These are phyloP conservation scores for Flaveria linearis DNA, from an alignment of 129 eudicot species.

Conservation along the genomic window DNA sequence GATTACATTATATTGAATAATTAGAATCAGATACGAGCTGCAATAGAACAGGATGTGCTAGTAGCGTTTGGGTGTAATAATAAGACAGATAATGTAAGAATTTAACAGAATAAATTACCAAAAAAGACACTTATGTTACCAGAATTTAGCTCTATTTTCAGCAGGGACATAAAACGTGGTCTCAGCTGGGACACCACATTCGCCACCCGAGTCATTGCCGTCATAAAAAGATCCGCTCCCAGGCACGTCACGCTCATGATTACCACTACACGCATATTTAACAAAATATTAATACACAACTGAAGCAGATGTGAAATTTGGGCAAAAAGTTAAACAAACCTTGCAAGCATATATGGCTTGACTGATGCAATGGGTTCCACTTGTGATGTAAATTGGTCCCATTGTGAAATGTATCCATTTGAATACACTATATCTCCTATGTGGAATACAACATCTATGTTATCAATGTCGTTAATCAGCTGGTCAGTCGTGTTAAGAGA, in stretches of 20 bases:
- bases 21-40: not conserved
- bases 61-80: not conserved
- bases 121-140: constrained; percentile 40
- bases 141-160: constrained; percentile 76
- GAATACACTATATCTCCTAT: constrained; percentile 77
- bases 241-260: constrained; percentile 85
- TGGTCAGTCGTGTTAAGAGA: constrained; percentile 81
- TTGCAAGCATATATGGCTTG: constrained; percentile 79
- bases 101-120: not conserved
- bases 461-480: constrained; percentile 59
- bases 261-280: constrained; percentile 49
- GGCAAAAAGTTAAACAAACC: constrained; percentile 43
- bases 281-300: not conserved
- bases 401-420: constrained; percentile 82
- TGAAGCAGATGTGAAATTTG: not conserved
- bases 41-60: no score
- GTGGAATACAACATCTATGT: constrained; percentile 71
- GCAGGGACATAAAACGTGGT: constrained; percentile 79
- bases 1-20: not conserved
- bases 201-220: constrained; percentile 70
- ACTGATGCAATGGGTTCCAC: constrained; percentile 76
- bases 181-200: constrained; percentile 82
- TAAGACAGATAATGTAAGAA: not conserved
- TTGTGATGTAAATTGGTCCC: constrained; percentile 91
- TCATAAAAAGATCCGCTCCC: constrained; percentile 71